Evolutionary conservation across 73 alveolate species (phyloP), one percentile per base, ranked within the genome.

Genomic region (Paraurostyla sp.): DNA sequence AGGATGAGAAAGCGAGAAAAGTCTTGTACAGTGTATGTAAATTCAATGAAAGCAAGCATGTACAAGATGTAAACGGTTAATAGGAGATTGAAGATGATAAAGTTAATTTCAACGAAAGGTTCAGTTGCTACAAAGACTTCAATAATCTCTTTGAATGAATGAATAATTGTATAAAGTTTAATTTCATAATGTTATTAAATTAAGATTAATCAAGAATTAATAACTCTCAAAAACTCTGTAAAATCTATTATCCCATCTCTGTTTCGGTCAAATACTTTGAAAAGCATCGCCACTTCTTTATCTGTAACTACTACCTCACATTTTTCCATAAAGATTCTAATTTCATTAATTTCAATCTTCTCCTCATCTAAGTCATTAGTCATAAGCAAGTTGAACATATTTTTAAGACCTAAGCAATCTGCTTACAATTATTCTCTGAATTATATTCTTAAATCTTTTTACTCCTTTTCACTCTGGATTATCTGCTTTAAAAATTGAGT

Each of bases 121-220:
- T 78, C 33, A 46, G 75, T 50, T 18, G 59, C 35, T 78, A 40
- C 49, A 7, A 78, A 78, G 62, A 78, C 43, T 78, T 78, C 33
- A 54, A 78, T 50, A 36, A 78, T 59, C 50, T 78, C 15, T 78
- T 78, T 52, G 89, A 78, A 36, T 78, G 89, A 78, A n/a, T n/a
- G n/a, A n/a, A n/a, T n/a, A n/a, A n/a, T n/a, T n/a, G n/a, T 18
- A 25, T 59, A 54, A 54, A 54, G 36, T 54, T 59, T 15, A 27
- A 59, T 9, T 23, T 65, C 15, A 65, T 13, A 65, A n/a, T 38
- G 7, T 7, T 13, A 20, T 65, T 40, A 65, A 65, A 15, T 15
- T 65, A 6, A 65, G 6, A 35, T 38, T 16, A 22, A 16, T 65
- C 82, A 65, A 16, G 25, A 38, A 38, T 38, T 35, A 2, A 65